Conservation (phyloP, 228 moss, liverwort and hornwort species). For the Sphagnum magellanicum region DNA sequence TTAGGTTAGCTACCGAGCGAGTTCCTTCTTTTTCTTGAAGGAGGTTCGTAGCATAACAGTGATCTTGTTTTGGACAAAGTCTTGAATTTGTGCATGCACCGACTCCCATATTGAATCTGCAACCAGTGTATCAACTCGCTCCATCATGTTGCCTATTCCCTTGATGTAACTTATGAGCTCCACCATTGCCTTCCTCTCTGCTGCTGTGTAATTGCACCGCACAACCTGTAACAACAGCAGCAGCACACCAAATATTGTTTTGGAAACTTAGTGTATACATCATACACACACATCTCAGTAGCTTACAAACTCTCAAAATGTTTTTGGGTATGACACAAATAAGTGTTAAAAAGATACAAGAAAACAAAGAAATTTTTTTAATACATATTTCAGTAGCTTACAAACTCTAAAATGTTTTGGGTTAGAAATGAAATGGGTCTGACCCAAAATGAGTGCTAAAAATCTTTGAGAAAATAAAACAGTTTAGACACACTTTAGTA, state of each 20-base stretch:
- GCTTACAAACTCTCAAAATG: neutral
- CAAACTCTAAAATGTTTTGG: too few relatives aligned
- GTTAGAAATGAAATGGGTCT: too few relatives aligned
- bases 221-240: slow-evolving; percentile 54
- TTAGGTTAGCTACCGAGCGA: slow-evolving; percentile 43
- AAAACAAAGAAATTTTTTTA: neutral
- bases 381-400: too few relatives aligned
- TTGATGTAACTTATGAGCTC: slow-evolving; percentile 83
- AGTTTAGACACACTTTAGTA: too few relatives aligned
- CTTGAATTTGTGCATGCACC: slow-evolving; percentile 82
- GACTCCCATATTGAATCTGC: slow-evolving; percentile 91
- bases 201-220: slow-evolving; percentile 71
- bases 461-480: too few relatives aligned
- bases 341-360: neutral
- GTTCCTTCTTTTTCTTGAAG: slow-evolving; percentile 82
- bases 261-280: neutral
- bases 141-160: slow-evolving; percentile 97
- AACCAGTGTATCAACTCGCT: slow-evolving; percentile 79
- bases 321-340: neutral
- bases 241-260: neutral
- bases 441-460: too few relatives aligned
- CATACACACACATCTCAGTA: neutral
- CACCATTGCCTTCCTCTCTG: slow-evolving; percentile 81
- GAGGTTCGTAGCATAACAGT: slow-evolving; percentile 82
- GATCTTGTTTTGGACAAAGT: slow-evolving; percentile 84